Base-by-base conservation (phyloP, 352 stramenopile species). In the Phytophthora hibernalis region DNA sequence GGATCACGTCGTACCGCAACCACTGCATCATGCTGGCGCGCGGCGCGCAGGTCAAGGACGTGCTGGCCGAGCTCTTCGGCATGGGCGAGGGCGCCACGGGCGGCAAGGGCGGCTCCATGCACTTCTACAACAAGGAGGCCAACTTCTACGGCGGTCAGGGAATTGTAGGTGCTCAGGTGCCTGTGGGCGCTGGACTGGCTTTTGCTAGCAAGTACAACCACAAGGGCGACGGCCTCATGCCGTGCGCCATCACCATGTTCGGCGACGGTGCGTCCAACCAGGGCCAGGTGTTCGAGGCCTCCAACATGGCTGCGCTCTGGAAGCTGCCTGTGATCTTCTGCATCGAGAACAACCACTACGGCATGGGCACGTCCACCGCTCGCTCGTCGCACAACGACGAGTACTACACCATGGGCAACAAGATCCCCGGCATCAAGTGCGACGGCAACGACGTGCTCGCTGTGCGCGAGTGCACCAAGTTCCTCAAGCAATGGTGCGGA, bases 301-400 rank as follows among this genome's bases (percentile, higher is more conserved):
- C 92, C 54, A 99, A 99, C 84, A 99, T 99, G 97, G 91, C 96
- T 10, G 90, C 86, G 59, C 81, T 99, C 45, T 99, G 97, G 97
- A 98, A 99, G 72, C 82, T 99, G 43, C 98, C 98, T 12, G 92
- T 98, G 70, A 99, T 99, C 72, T 99, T 99, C 76, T 99, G 97
- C 76, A 99, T 99, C 80, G 98, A 99, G 82, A 99, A 99, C 91
- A 99, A 99, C 89, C 96, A 99, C 71, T 99, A 99, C 82, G 98
- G 98, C 69, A 99, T 99, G 98, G 98, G 98, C 67, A 99, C 98
- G 30, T 99, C 93, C 53, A 97, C 96, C 50, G 89, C 99, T 72
- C 93, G 98, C 64, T 98, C 98, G 67, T 98, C 95, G 43, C 96
- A 80, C 58, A 99, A 99, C 83, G 92, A 84, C 43, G 96, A 99